Percentiles rank a stretch among this genome's conserved stretches.
Conservation (phyloP, 768 basidiomycete genomes). For the Kwoniella shandongensis region DNA sequence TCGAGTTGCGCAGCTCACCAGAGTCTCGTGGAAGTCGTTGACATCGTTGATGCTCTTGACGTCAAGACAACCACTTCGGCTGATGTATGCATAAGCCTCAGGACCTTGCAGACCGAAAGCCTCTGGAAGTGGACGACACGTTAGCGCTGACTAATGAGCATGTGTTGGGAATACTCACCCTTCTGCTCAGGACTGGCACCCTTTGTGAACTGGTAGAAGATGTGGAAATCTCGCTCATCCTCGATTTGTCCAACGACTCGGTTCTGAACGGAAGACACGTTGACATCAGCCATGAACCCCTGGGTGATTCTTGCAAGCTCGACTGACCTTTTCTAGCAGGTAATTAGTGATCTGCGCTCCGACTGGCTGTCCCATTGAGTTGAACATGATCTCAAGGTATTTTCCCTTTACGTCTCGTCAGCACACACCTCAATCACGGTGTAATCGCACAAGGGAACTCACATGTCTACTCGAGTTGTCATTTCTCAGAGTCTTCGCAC, state of each 20-base stretch:
- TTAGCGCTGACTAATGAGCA: neutral
- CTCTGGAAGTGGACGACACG: constrained; percentile 60
- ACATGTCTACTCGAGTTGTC: constrained; percentile 99
- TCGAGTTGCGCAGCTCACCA: constrained; percentile 72
- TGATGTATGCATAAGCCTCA: constrained; percentile 91
- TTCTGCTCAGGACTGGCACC: constrained; percentile 84
- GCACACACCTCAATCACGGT: neutral
- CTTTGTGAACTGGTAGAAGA: constrained; percentile 99
- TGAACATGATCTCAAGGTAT: constrained; percentile 99
- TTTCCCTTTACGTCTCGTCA: constrained; percentile 67
- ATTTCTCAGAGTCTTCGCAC: constrained; percentile 96
- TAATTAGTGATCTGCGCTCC: constrained; percentile 99
- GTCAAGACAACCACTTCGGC: constrained; percentile 83
- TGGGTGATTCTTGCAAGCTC: neutral
- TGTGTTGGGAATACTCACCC: constrained; percentile 58
- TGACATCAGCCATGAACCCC: constrained; percentile 13
- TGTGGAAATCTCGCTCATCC: constrained; percentile 95
- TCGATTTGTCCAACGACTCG: constrained; percentile 91
- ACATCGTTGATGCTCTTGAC: constrained; percentile 88
- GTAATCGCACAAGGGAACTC: constrained; percentile 52
- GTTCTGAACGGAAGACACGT: constrained; percentile 42
- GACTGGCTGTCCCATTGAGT: constrained; percentile 83
- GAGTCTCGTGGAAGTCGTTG: constrained; percentile 81
- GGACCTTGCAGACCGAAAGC: constrained; percentile 93
- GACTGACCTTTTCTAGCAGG: constrained; percentile 87